Evolutionary conservation across 73 alveolate species (phyloP).

Genomic region (Tetrahymena elliotti): DNA sequence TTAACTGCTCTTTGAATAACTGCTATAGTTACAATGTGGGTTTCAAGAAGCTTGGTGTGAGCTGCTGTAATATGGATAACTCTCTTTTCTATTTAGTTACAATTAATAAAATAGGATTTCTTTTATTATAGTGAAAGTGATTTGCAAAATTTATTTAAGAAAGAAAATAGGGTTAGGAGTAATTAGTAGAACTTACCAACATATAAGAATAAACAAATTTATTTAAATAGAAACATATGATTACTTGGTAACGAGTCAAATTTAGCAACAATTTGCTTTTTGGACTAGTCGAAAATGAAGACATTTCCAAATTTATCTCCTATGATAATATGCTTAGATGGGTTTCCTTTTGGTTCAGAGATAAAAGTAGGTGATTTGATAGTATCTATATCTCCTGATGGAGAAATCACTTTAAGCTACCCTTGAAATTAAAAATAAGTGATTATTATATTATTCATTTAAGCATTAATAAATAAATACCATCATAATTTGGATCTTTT

Average conservation of each 20-base stretch:
- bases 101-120: too few species aligned
- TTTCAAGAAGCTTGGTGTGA: background rate
- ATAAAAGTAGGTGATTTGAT: background rate
- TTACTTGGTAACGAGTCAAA: background rate
- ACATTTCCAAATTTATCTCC: background rate
- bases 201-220: too few species aligned
- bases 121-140: too few species aligned
- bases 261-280: background rate
- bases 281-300: background rate
- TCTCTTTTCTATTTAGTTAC: background rate
- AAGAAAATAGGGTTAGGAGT: background rate
- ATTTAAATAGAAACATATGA: background rate
- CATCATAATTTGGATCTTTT: background rate
- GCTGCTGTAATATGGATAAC: background rate
- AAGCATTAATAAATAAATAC: background rate
- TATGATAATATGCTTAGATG: background rate
- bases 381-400: background rate
- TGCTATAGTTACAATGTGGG: background rate
- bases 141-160: background rate
- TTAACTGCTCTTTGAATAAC: background rate
- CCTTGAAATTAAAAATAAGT: background rate
- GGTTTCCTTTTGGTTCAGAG: background rate
- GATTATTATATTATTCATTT: background rate
- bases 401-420: background rate
- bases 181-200: background rate